A percentile compares a stretch with the other conserved stretches of the same genome.
Evolutionary conservation across 352 stramenopile species (phyloP).

Genomic region (Sclerospora graminicola): DNA sequence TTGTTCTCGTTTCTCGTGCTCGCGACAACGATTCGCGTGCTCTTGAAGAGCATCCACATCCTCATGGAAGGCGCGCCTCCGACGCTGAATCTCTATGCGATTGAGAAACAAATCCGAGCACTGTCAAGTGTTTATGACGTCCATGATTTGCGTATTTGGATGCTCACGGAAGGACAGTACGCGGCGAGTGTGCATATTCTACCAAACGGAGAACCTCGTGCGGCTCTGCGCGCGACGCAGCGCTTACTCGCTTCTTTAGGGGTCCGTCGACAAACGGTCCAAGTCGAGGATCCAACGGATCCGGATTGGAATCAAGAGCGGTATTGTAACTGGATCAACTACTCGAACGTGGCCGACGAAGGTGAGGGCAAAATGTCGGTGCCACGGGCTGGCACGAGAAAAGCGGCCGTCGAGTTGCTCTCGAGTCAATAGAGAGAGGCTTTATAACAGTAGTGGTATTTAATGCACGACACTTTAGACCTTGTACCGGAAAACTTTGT

Average conservation of each 20-base stretch:
- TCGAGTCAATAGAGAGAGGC: slow-evolving; percentile 13
- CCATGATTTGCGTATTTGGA: slow-evolving; percentile 98
- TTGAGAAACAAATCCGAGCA: slow-evolving; percentile 52
- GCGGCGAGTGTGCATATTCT: slow-evolving; percentile 89
- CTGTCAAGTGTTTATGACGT: slow-evolving; percentile 86
- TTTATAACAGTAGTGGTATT: slow-evolving; percentile 14
- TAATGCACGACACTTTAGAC: slow-evolving; percentile 15
- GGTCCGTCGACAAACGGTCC: slow-evolving; percentile 52
- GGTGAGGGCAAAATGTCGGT: slow-evolving; percentile 67
- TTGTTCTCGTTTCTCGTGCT: slow-evolving; percentile 94
- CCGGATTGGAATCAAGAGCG: slow-evolving; percentile 52
- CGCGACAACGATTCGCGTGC: slow-evolving; percentile 88
- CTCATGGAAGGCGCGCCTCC: slow-evolving; percentile 92
- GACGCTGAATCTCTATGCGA: slow-evolving; percentile 32
- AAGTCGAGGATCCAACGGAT: slow-evolving; percentile 48
- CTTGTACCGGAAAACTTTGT: too few species aligned
- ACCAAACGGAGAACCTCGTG: slow-evolving; percentile 40
- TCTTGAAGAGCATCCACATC: slow-evolving; percentile 87
- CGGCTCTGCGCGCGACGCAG: slow-evolving; percentile 45
- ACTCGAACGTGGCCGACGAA: slow-evolving; percentile 20
- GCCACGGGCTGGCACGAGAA: slow-evolving; percentile 41
- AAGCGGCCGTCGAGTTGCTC: slow-evolving; percentile 20
- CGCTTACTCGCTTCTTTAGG: slow-evolving; percentile 37
- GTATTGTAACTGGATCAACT: slow-evolving; percentile 47
- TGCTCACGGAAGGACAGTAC: slow-evolving; percentile 83